These are phyloP conservation scores for Sphagnum tenellum DNA, from an alignment of 225 moss, liverwort and hornwort genomes.

Conservation along the genomic window DNA sequence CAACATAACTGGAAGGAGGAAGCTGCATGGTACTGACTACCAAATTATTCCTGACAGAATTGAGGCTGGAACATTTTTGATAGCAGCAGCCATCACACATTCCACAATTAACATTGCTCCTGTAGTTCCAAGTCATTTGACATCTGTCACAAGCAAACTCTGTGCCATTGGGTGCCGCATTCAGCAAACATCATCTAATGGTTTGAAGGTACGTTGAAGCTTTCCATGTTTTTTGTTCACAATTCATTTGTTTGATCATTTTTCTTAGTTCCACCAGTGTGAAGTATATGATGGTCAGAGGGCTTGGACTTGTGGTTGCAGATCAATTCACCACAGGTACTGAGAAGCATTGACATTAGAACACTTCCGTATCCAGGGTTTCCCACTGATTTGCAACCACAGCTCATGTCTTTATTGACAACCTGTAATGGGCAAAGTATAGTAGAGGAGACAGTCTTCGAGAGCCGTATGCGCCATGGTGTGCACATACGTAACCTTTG, in stretches of 20 bases:
- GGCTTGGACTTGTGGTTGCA: constrained; percentile 20
- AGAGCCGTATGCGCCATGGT: constrained; percentile 98
- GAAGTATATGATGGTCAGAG: background rate
- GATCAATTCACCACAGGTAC: constrained; percentile 56
- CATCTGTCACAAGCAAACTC: constrained; percentile 63
- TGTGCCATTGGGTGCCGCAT: constrained; percentile 70
- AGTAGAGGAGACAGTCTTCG: constrained; percentile 95
- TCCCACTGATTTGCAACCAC: constrained; percentile 94
- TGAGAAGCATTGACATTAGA: constrained; percentile 46
- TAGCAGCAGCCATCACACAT: constrained; percentile 92
- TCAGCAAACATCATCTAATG: constrained; percentile 58
- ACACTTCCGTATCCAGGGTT: constrained; percentile 94
- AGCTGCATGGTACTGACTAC: constrained; percentile 66
- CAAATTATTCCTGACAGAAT: constrained; percentile 93
- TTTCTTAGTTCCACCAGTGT: background rate
- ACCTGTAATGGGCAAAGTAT: constrained; percentile 73
- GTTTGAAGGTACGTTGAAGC: constrained; percentile 43
- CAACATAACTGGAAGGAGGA: constrained; percentile 60
- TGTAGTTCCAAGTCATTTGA: constrained; percentile 68
- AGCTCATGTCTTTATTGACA: constrained; percentile 87
- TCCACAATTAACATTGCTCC: constrained; percentile 79
- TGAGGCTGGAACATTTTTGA: constrained; percentile 89
- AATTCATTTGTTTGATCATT: background rate
- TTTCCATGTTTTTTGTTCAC: background rate
- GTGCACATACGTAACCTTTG: background rate